phyloP scores from a whole-genome alignment of 1,284 basidiomycete genomes.

The Pseudozyma hubeiensis region DNA sequence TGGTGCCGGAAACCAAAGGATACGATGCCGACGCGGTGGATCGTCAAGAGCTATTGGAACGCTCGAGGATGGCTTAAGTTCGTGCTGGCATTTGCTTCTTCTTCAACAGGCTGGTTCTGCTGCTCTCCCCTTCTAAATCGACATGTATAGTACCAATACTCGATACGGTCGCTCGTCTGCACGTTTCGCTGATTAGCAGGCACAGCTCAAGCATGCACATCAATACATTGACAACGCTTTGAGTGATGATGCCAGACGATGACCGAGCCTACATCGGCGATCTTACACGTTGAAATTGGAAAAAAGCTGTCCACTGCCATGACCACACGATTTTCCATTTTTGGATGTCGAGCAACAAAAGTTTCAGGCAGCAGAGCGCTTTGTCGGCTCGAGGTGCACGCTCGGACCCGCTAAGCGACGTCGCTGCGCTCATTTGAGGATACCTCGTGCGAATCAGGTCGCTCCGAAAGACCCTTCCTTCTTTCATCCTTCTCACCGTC shows the following conservation, averaged over 20 bases:
- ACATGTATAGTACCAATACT: no score
- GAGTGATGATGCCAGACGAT: neutral
- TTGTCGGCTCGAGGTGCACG: neutral
- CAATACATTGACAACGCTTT: neutral
- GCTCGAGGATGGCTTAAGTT: slow-evolving; percentile 24
- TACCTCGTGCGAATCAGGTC: no score
- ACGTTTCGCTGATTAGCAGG: neutral
- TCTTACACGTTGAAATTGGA: neutral
- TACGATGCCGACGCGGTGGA: slow-evolving; percentile 57
- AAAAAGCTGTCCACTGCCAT: neutral
- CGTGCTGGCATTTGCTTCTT: slow-evolving; percentile 1
- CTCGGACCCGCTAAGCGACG: slow-evolving; percentile 26
- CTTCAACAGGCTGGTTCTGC: neutral
- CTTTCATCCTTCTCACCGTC: neutral
- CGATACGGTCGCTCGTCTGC: neutral
- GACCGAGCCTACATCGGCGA: neutral
- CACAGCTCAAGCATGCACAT: neutral
- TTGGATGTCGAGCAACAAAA: slow-evolving; percentile 1
- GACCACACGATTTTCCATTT: slow-evolving; percentile 6
- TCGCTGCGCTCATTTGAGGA: neutral
- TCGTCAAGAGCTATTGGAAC: slow-evolving; percentile 44
- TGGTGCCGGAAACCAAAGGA: slow-evolving; percentile 53
- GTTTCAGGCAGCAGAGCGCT: neutral
- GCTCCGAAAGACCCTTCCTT: neutral
- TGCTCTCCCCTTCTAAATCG: no score